Base-by-base conservation (phyloP, 1,284 basidiomycete genomes). In the Moesziomyces sp. region DNA sequence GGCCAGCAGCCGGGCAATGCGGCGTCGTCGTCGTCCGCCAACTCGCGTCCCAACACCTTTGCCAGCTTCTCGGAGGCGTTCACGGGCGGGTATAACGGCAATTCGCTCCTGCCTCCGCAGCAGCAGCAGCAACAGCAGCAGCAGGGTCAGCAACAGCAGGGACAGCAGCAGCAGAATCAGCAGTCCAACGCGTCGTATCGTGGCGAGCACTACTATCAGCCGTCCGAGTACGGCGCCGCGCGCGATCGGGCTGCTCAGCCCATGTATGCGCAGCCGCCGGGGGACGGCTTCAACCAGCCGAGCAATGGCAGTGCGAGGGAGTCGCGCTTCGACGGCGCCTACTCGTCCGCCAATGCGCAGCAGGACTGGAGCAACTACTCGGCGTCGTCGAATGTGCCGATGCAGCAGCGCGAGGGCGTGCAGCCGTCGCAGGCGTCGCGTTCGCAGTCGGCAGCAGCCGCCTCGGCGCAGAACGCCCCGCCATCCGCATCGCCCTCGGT, bases 291-390 rank as follows among this genome's bases (percentile, higher is more conserved):
- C 13, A 46, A 50, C 28, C 59, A 38, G 48, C 24, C 28, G 21
- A 38, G 28, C 47, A 54, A 50, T n/a, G 48, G 13, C 7, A 42
- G 33, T 5, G 46, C 52, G 5, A 50, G 59, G 16, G 60, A 70
- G 14, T 62, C 59, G 48, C 60, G 60, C 30, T 70, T 63, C 56
- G 67, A 64, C 46, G 56, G 45, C 35, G 49, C 59, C 53, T 64
- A 63, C 53, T 59, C 67, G 16, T 63, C 67, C 13, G 57, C 57
- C 45, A 43, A 53, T 46, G 60, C 52, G 5, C 67, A 70, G 46
- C 67, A 69, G 44, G 66, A 69, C 26, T 69, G 66, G 66, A 59
- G 59, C 66, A 69, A 63, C 56, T 69, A 69, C 21, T 56, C 52
- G 40, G 26, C 55, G 14, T 69, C 66, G 21, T 54, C 54, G 8